These are phyloP conservation scores for Suillus fuscotomentosus DNA, from an alignment of 768 basidiomycete genomes.

Conservation along the genomic window DNA sequence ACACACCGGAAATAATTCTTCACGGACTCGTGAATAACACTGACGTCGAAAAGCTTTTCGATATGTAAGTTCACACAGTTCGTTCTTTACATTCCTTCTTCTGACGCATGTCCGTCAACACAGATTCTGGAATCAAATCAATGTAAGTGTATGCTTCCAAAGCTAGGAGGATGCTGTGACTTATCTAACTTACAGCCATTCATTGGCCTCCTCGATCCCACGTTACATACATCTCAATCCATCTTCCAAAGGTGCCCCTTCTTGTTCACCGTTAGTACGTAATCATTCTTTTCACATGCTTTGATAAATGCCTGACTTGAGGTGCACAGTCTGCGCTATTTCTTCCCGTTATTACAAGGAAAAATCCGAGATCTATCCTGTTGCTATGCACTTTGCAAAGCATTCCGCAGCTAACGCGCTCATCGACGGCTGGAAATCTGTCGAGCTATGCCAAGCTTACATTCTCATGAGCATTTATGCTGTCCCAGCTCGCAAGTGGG, in stretches of 20 bases:
- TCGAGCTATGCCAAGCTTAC: slow-evolving; percentile 90
- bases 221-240: slow-evolving; percentile 74
- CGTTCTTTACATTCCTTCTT: not conserved
- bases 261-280: slow-evolving; percentile 83
- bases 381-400: slow-evolving; percentile 88
- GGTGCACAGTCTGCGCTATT: slow-evolving; percentile 70
- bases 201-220: slow-evolving; percentile 77
- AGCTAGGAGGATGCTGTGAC: not conserved
- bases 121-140: slow-evolving; percentile 71
- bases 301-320: not conserved
- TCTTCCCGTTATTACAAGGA: slow-evolving; percentile 78
- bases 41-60: slow-evolving; percentile 82
- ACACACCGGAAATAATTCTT: slow-evolving; percentile 78
- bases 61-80: slow-evolving; percentile 54
- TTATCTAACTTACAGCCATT: slow-evolving; percentile 41
- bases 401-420: slow-evolving; percentile 78
- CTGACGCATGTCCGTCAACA: slow-evolving; percentile 5
- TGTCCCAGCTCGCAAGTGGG: slow-evolving; percentile 80
- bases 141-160: slow-evolving; percentile 43
- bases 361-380: slow-evolving; percentile 81
- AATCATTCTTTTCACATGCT: not conserved
- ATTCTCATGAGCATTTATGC: slow-evolving; percentile 83
- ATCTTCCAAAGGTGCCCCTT: slow-evolving; percentile 87
- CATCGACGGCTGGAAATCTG: slow-evolving; percentile 80
- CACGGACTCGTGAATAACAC: slow-evolving; percentile 76